Evolutionary conservation across 2,329 filamentous ascomycete genomes (phyloP).

Genomic region (Passalora sequoiae): DNA sequence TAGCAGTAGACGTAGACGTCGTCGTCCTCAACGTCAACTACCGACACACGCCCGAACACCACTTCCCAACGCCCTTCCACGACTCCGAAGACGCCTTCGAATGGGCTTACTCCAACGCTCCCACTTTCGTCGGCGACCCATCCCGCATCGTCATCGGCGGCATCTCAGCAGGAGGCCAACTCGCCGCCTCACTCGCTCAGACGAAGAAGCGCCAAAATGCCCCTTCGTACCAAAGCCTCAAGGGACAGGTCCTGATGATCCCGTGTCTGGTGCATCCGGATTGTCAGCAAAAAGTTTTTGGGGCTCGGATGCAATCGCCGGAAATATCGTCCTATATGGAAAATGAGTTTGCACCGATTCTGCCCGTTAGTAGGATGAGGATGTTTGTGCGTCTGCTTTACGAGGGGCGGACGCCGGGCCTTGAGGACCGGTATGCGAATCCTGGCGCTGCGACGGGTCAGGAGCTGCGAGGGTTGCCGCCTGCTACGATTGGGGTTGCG

Average conservation of each 20-base stretch:
- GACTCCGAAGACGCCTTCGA: conserved; percentile 52
- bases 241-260: conserved; percentile 51
- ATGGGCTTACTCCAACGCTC: conserved; percentile 49
- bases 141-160: conserved; percentile 44
- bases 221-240: conserved; percentile 34
- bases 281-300: conserved; percentile 35
- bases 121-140: conserved; percentile 37
- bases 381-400: conserved; percentile 22
- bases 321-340: conserved; percentile 43
- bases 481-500: conserved; percentile 43
- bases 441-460: conserved; percentile 33
- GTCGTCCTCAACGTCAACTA: conserved; percentile 55
- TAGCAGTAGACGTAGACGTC: conserved; percentile 41
- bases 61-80: conserved; percentile 50
- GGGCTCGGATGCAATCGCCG: conserved; percentile 36
- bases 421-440: conserved; percentile 37
- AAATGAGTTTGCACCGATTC: conserved; percentile 47
- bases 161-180: conserved; percentile 45
- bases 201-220: conserved; percentile 33
- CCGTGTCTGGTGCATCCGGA: conserved; percentile 40
- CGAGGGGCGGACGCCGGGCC: conserved; percentile 15
- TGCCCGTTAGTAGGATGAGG: conserved; percentile 39
- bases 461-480: conserved; percentile 42
- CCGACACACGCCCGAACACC: conserved; percentile 53
- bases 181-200: conserved; percentile 42